Evolutionary conservation across 805 yeast genomes (phyloP).

Genomic region (Saccharomycopsis fermentans): DNA sequence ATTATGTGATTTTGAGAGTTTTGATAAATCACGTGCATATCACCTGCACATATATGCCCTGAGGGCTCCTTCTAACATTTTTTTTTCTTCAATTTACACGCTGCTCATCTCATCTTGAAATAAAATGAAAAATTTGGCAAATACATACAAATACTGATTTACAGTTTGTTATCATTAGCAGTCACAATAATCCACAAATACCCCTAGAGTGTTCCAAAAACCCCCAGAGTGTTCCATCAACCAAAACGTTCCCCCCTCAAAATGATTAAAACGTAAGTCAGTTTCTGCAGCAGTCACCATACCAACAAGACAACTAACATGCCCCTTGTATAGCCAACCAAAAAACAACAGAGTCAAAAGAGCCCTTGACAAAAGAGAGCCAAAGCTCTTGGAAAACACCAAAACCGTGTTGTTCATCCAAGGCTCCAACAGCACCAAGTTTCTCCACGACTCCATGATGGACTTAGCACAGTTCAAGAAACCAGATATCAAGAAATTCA

Average conservation of each 20-base stretch:
- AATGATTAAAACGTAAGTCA: not conserved
- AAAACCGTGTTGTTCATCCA: slow-evolving; percentile 88
- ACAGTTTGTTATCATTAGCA: too few relatives aligned
- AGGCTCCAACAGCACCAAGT: slow-evolving; percentile 69
- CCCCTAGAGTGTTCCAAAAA: too few relatives aligned
- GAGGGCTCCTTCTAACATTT: too few relatives aligned
- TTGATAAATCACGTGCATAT: too few relatives aligned
- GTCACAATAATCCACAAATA: too few relatives aligned
- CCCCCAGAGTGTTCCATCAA: too few relatives aligned
- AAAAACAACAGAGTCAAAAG: slow-evolving; percentile 94
- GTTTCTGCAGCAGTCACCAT: not conserved
- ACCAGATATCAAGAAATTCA: slow-evolving; percentile 80
- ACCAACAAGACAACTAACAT: not conserved
- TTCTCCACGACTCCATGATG: slow-evolving; percentile 79
- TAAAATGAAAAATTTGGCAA: not conserved
- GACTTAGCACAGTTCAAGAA: slow-evolving; percentile 86
- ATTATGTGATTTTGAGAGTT: too few relatives aligned
- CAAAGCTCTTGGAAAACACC: slow-evolving; percentile 81
- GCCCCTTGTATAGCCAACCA: slow-evolving; percentile 44
- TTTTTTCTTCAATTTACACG: not conserved
- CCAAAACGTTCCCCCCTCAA: not conserved
- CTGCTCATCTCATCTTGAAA: not conserved
- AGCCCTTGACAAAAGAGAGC: slow-evolving; percentile 79
- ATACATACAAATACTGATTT: too few relatives aligned
- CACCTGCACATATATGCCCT: too few relatives aligned